Percentiles rank a stretch among this genome's conserved stretches.
Conservation (phyloP, 192 early-diverging fungal species). For the Lunasporangiospora selenospora region DNA sequence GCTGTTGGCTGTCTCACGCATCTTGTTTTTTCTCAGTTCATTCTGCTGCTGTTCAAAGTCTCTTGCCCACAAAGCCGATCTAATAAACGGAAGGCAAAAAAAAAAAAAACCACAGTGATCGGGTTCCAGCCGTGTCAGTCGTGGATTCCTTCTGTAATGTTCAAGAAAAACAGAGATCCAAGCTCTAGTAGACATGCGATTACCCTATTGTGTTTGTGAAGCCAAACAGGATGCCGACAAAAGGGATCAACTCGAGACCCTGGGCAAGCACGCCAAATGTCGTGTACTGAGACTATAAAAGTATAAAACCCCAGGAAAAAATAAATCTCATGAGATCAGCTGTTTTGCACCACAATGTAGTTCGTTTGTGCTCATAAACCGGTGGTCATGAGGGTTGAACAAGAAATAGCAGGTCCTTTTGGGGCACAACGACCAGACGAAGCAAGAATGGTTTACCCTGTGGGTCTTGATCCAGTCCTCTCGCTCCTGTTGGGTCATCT, state of each 20-base stretch:
- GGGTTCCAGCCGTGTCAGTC: background rate
- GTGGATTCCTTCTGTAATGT: too few species aligned
- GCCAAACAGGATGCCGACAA: conserved; percentile 54
- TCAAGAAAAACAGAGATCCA: conserved; percentile 3
- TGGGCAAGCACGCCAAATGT: conserved; percentile 53
- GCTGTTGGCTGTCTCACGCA: conserved; percentile 1
- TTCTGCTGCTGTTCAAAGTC: conserved; percentile 39
- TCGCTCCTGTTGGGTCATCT: conserved; percentile 41
- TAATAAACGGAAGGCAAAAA: conserved; percentile 6
- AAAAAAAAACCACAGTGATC: background rate
- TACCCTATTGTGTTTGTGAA: conserved; percentile 60
- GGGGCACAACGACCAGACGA: too few species aligned
- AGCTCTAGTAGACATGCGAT: background rate
- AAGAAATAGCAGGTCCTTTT: too few species aligned
- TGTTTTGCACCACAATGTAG: too few species aligned
- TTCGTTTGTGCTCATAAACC: too few species aligned
- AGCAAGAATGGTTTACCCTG: too few species aligned
- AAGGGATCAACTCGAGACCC: conserved; percentile 54
- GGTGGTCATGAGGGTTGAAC: too few species aligned
- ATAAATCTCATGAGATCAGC: too few species aligned
- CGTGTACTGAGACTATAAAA: conserved; percentile 40
- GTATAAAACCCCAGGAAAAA: background rate
- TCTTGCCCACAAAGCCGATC: conserved; percentile 42
- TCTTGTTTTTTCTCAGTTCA: conserved; percentile 31
- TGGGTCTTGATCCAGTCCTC: conserved; percentile 37